A percentile compares a stretch with the other conserved stretches of the same genome.
phyloP scores from a whole-genome alignment of 768 basidiomycete species.

The Coprinopsis cinerea region DNA sequence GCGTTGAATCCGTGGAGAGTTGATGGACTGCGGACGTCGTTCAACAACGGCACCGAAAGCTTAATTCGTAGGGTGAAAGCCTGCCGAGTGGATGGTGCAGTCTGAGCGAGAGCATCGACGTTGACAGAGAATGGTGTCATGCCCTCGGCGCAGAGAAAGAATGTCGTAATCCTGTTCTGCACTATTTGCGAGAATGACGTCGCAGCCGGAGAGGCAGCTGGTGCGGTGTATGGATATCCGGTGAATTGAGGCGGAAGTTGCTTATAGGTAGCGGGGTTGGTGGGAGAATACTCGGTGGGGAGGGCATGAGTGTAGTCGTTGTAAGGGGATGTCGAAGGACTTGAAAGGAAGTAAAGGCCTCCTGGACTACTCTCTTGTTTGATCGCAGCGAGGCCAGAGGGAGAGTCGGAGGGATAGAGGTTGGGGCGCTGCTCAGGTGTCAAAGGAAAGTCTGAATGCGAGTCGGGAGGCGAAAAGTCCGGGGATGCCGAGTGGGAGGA shows the following conservation, averaged over 20 bases:
- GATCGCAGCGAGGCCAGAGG: not conserved
- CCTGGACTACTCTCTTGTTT: constrained; percentile 10
- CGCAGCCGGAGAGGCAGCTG: constrained; percentile 12
- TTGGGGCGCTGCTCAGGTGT: constrained; percentile 36
- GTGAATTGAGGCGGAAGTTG: constrained; percentile 11
- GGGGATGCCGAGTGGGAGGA: constrained; percentile 37
- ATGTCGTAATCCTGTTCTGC: constrained; percentile 29
- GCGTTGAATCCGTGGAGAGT: constrained; percentile 61
- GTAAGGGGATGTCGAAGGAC: constrained; percentile 27
- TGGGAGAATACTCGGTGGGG: constrained; percentile 17
- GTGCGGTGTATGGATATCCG: constrained; percentile 12
- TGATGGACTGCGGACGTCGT: constrained; percentile 46
- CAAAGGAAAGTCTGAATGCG: constrained; percentile 39
- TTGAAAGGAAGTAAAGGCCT: constrained; percentile 11
- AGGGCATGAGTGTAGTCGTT: constrained; percentile 23
- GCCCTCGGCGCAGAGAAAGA: constrained; percentile 61
- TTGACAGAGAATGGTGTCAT: constrained; percentile 60
- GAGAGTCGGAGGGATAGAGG: constrained; percentile 22
- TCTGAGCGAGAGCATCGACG: constrained; percentile 45
- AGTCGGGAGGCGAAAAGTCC: constrained; percentile 41
- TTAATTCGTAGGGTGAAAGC: constrained; percentile 51
- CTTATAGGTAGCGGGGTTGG: constrained; percentile 8
- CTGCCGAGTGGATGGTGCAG: constrained; percentile 30
- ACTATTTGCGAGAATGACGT: constrained; percentile 19
- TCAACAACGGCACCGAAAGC: constrained; percentile 50